Evolutionary conservation across 108 stramenopile species (phyloP).

Genomic region (Skeletonema marinoi): DNA sequence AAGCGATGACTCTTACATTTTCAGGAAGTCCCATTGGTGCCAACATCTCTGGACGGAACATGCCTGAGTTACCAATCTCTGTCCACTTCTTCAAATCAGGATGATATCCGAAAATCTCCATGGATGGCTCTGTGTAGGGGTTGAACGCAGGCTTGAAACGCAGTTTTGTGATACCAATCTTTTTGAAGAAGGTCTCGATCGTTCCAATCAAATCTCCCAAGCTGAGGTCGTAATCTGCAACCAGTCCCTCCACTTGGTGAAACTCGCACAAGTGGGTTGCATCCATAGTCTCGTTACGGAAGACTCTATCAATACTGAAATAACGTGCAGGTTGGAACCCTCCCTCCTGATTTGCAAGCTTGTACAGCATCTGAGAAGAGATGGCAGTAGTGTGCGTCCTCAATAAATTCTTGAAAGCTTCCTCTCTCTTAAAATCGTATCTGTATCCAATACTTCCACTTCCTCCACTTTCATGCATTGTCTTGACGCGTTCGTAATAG

Average conservation of each 20-base stretch:
- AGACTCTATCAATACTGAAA: slow-evolving; percentile 99
- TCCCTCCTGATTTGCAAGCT: slow-evolving; percentile 94
- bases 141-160: slow-evolving; percentile 99
- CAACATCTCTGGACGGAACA: slow-evolving; percentile 99
- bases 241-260: slow-evolving; percentile 99
- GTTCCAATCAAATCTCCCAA: slow-evolving; percentile 98
- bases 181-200: slow-evolving; percentile 98
- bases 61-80: slow-evolving; percentile 98
- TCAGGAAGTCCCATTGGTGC: slow-evolving; percentile 99
- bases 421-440: slow-evolving; percentile 92
- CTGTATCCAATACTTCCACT: slow-evolving; percentile 96
- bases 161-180: slow-evolving; percentile 97
- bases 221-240: slow-evolving; percentile 97
- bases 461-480: slow-evolving; percentile 97
- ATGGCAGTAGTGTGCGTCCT: slow-evolving; percentile 99
- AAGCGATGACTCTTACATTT: slow-evolving; percentile 98
- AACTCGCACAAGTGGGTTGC: slow-evolving; percentile 99
- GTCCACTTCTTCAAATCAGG: slow-evolving; percentile 99
- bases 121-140: slow-evolving; percentile 99
- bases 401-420: slow-evolving; percentile 97
- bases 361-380: slow-evolving; percentile 96
- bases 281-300: slow-evolving; percentile 99
- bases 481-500: slow-evolving; percentile 96
- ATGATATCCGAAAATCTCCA: slow-evolving; percentile 99
- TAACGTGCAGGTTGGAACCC: slow-evolving; percentile 96